Base-by-base conservation (phyloP, 2,329 filamentous ascomycete genomes). In the Helicocarpus griseus region DNA sequence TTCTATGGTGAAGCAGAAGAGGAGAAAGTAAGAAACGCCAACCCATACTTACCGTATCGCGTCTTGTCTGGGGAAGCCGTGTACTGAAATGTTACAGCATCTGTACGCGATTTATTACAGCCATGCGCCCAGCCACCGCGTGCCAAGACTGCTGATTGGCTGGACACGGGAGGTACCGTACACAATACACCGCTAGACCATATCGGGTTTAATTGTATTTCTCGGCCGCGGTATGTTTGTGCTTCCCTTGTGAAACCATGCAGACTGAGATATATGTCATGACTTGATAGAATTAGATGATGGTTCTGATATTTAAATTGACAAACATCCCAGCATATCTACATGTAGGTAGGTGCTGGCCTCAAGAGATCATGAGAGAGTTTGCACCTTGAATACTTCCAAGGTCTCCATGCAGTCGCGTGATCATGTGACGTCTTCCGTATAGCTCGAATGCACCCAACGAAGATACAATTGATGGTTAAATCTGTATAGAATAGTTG, bases 81-180 rank as follows among this genome's bases (percentile, higher is more conserved):
- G n/a, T 35, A 35, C 31, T 14, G 31, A 14, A 11, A 35, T 35
- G 9, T 35, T 35, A 35, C 31, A 14, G 5, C 2, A 8, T 17
- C 8, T 7, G 19, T 22, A 22, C 19, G 19, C 38, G 38, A 40
- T 21, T 21, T 11, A 40, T 19, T 35, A 35, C 33, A 35, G 11
- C n/a, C n/a, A n/a, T 35, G 33, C 17, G 17, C 13, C 33, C 13
- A 7, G 17, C 5, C 13, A 11, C 33, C 2, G 33, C 33, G 33
- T 7, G 33, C 17, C 17, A 4, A 17, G 9, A 5, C n/a, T 21
- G 36, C n/a, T 50, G 40, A 58, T 56, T 59, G 55, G 50, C 52
- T 39, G 17, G 14, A 14, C 8, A 9, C 5, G 13, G 21, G 14
- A 28, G 21, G n/a, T 43, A 26, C 14, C 5, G 14, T 43, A 43